Evolutionary conservation across 2,329 filamentous ascomycete species (phyloP).

Genomic region (Curvularia eragrostidis): DNA sequence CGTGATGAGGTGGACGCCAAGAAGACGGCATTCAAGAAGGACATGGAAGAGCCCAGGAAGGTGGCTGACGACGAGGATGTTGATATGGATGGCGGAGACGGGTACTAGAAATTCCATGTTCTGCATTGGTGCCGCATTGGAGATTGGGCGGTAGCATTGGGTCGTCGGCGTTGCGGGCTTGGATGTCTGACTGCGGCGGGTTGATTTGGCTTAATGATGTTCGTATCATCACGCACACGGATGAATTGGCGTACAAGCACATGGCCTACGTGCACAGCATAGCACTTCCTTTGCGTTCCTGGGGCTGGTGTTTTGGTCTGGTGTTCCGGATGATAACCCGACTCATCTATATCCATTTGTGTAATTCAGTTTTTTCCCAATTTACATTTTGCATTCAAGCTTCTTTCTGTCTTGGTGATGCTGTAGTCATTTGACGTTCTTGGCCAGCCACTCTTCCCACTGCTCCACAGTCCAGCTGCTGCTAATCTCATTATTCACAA

Average conservation of each 20-base stretch:
- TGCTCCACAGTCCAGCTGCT: slow-evolving; percentile 79
- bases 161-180: slow-evolving; percentile 10
- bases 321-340: slow-evolving; percentile 13
- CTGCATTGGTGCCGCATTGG: background rate
- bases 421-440: slow-evolving; percentile 63
- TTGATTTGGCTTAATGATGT: slow-evolving; percentile 8
- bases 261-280: slow-evolving; percentile 10
- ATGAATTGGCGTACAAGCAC: slow-evolving; percentile 7
- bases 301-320: slow-evolving; percentile 7
- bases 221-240: slow-evolving; percentile 6
- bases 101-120: slow-evolving; percentile 3
- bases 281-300: slow-evolving; percentile 2
- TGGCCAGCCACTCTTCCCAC: slow-evolving; percentile 83
- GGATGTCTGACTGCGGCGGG: slow-evolving; percentile 9
- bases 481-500: slow-evolving; percentile 79
- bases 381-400: slow-evolving; percentile 5
- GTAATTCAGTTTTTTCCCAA: background rate
- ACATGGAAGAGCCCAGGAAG: slow-evolving; percentile 35
- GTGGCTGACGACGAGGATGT: slow-evolving; percentile 36
- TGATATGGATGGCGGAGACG: slow-evolving; percentile 41
- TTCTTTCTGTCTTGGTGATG: background rate
- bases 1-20: slow-evolving; percentile 56
- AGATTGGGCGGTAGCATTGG: slow-evolving; percentile 5
- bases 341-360: slow-evolving; percentile 13
- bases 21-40: slow-evolving; percentile 48